Evolutionary conservation across 352 stramenopile species (phyloP).

Genomic region (Globisporangium polare): DNA sequence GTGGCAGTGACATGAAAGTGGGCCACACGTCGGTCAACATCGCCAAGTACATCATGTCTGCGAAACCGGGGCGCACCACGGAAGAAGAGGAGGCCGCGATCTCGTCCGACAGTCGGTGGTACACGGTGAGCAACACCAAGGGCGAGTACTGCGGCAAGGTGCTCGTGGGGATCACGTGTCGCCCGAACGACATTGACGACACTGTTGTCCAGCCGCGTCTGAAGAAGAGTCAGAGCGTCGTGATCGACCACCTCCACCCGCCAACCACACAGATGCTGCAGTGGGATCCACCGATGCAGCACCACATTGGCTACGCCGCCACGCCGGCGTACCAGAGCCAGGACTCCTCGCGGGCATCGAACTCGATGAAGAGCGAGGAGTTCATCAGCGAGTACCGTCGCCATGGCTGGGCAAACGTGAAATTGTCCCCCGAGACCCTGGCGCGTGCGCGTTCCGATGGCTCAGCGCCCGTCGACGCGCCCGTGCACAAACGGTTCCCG

Average conservation of each 20-base stretch:
- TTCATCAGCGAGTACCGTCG: conserved; percentile 43
- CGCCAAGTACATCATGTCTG: conserved; percentile 82
- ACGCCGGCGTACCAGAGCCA: conserved; percentile 25
- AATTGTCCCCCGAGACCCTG: conserved; percentile 61
- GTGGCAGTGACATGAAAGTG: conserved; percentile 40
- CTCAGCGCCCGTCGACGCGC: conserved; percentile 29
- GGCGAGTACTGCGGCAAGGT: conserved; percentile 86
- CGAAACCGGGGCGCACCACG: conserved; percentile 16
- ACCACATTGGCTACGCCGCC: conserved; percentile 26
- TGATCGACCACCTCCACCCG: conserved; percentile 68
- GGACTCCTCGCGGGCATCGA: conserved; percentile 9
- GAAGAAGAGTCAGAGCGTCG: conserved; percentile 74
- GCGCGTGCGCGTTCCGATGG: conserved; percentile 55
- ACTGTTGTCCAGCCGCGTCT: conserved; percentile 46
- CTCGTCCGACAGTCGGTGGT: conserved; percentile 73
- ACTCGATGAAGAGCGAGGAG: conserved; percentile 34
- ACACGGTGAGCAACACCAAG: conserved; percentile 82
- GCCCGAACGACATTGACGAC: conserved; percentile 23
- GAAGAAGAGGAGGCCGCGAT: conserved; percentile 71
- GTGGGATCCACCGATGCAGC: conserved; percentile 37
- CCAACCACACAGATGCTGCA: conserved; percentile 74
- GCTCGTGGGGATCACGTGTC: conserved; percentile 75
- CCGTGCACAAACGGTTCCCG: conserved; percentile 40
- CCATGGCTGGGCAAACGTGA: conserved; percentile 78
- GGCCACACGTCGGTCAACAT: conserved; percentile 74